Base-by-base conservation (phyloP, 257 asterid genomes). In the Nemophila menziesii region DNA sequence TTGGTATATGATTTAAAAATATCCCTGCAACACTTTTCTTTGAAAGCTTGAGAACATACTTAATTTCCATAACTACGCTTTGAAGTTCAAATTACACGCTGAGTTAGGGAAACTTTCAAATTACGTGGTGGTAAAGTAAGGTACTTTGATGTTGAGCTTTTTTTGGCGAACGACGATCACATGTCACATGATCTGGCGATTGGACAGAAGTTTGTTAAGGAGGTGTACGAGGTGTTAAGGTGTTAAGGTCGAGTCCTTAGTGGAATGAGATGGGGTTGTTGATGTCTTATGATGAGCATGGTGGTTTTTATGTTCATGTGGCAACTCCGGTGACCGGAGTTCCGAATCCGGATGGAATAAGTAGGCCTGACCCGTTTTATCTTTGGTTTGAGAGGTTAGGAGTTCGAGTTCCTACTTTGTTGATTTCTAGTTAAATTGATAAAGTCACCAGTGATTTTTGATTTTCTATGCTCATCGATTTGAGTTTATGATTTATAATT, bases 301-400 rank as follows among this genome's bases (percentile, higher is more conserved):
- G 93, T 0, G 93, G 87, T 34, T 80, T 80, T 26, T 80, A 76
- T 16, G 92, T 76, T 51, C 87, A 80, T 43, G 87, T 80, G 10
- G 81, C 87, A 1, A 48, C 79, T 8, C 93, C 87, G n/a, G 51
- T 10, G 15, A 13, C 43, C 0, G 89, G 90, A 0, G 59, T 81
- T 7, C 89, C 89, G 11, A 71, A 70, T 48, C 93, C 93, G 0
- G 93, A 74, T 12, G 85, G 43, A 46, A 29, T 69, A n/a, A 51
- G 65, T 0, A 68, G 80, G 1, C 80, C 90, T 9, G 74, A 70
- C 2, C 90, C 93, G 1, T 54, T 58, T 22, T 72, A 63, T 13
- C 78, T 77, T 66, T 45, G 57, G 33, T 81, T 81, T 16, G 80
- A 81, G 42, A 75, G 90, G 12, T 74, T 77, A 9, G 89, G 82